These are phyloP conservation scores for Bauhinia variegata DNA, from an alignment of 306 rosid species.

Conservation along the genomic window DNA sequence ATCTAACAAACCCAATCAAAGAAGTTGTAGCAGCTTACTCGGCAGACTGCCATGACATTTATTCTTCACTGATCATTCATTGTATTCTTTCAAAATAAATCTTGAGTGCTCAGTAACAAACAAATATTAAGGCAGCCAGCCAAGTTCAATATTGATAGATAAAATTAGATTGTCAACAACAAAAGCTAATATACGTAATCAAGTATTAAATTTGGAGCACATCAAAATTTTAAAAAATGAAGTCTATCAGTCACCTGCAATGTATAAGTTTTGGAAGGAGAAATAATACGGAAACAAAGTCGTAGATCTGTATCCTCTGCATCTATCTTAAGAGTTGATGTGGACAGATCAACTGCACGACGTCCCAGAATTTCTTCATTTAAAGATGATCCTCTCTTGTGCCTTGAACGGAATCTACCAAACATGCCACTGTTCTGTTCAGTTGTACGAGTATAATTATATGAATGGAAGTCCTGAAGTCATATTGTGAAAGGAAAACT, in stretches of 20 bases:
- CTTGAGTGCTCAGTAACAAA: too few species aligned
- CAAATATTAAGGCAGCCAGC: too few species aligned
- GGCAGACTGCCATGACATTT: too few species aligned
- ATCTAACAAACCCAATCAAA: too few species aligned
- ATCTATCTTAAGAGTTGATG: conserved; percentile 92
- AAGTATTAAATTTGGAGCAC: not conserved
- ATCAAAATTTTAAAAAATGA: not conserved
- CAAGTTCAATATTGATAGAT: too few species aligned
- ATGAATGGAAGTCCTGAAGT: conserved; percentile 69
- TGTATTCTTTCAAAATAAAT: too few species aligned
- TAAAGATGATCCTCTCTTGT: conserved; percentile 60
- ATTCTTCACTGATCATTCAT: too few species aligned
- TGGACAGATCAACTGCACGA: conserved; percentile 71
- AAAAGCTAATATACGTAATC: not conserved
- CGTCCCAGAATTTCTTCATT: conserved; percentile 76
- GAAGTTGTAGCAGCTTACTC: too few species aligned
- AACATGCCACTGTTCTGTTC: conserved; percentile 85
- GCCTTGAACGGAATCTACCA: conserved; percentile 86
- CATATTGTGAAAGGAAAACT: conserved; percentile 36
- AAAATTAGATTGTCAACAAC: too few species aligned
- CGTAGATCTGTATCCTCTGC: conserved; percentile 92
- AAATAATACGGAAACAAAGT: conserved; percentile 95
- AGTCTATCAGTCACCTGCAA: conserved; percentile 74
- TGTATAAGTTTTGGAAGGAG: conserved; percentile 80
- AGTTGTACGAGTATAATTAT: conserved; percentile 58